A percentile compares a stretch with the other conserved stretches of the same genome.
Conservation (phyloP, 1,139 yeast genomes). For the Kurtzmaniella quercitrusa region DNA sequence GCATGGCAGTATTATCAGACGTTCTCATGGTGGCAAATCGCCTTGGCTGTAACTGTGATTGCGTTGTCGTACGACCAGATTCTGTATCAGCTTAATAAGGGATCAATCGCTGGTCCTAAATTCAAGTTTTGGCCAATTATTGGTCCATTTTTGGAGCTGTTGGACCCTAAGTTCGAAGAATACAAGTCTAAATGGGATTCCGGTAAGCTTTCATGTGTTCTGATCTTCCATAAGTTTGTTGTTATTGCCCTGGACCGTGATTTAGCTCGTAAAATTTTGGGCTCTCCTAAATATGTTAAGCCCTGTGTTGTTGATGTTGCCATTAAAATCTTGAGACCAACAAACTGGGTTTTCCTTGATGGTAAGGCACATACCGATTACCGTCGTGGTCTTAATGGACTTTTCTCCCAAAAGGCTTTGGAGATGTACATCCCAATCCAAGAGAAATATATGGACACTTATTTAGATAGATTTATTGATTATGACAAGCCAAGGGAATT, state of each 20-base stretch:
- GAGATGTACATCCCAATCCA: conserved; percentile 79
- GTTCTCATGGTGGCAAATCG: conserved; percentile 47
- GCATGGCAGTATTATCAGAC: conserved; percentile 9
- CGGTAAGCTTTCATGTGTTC: conserved; percentile 92
- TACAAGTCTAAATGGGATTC: conserved; percentile 91
- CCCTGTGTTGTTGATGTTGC: conserved; percentile 99
- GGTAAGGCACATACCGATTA: conserved; percentile 95
- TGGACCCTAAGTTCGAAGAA: conserved; percentile 94
- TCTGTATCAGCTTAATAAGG: conserved; percentile 72
- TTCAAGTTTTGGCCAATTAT: conserved; percentile 89
- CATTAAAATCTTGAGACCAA: conserved; percentile 82
- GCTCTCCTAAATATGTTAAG: conserved; percentile 81
- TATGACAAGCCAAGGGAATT: conserved; percentile 64
- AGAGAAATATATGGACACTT: conserved; percentile 78
- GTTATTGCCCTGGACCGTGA: conserved; percentile 92
- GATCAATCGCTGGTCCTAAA: conserved; percentile 84
- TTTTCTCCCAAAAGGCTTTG: conserved; percentile 81
- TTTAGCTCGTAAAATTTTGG: conserved; percentile 81
- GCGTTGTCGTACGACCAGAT: conserved; percentile 76
- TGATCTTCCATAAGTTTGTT: conserved; percentile 96
- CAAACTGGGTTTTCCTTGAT: conserved; percentile 96
- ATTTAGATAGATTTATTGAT: conserved; percentile 63
- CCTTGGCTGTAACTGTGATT: conserved; percentile 46
- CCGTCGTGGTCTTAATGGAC: conserved; percentile 83
- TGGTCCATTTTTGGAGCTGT: conserved; percentile 93